Evolutionary conservation across 176 grass and related monocot species (phyloP).

Genomic region (Musa schizocarpa): DNA sequence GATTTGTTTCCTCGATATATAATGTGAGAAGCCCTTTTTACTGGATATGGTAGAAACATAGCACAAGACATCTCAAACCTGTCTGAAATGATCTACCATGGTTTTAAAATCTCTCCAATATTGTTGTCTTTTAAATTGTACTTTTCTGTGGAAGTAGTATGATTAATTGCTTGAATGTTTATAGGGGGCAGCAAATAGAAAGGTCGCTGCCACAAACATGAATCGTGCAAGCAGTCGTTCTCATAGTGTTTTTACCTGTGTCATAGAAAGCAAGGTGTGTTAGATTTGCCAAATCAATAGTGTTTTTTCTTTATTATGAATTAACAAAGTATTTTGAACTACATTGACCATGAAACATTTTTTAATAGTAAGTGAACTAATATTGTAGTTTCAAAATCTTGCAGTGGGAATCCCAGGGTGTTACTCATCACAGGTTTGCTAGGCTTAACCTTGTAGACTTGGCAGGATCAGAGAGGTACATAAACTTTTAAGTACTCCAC

Average conservation of each 20-base stretch:
- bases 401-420: conserved; percentile 92
- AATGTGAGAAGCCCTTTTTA: neutral
- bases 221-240: conserved; percentile 93
- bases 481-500: neutral
- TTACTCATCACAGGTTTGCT: conserved; percentile 85
- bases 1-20: neutral
- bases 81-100: neutral
- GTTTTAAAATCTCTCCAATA: neutral
- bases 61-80: neutral
- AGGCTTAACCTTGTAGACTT: conserved; percentile 95
- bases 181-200: conserved; percentile 88
- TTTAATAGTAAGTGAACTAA: neutral
- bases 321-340: neutral
- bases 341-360: neutral
- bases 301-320: conserved; percentile 14
- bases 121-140: neutral
- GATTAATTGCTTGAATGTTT: conserved; percentile 9
- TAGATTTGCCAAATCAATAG: neutral
- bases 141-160: neutral
- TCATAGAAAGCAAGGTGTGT: conserved; percentile 94
- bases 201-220: conserved; percentile 98
- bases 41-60: neutral
- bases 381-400: neutral
- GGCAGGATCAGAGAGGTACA: conserved; percentile 91
- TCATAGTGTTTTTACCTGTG: conserved; percentile 96